Evolutionary conservation across 1,139 yeast species (phyloP), one percentile per base, ranked within the genome.

Genomic region (Debaryomycetaceae sp.): DNA sequence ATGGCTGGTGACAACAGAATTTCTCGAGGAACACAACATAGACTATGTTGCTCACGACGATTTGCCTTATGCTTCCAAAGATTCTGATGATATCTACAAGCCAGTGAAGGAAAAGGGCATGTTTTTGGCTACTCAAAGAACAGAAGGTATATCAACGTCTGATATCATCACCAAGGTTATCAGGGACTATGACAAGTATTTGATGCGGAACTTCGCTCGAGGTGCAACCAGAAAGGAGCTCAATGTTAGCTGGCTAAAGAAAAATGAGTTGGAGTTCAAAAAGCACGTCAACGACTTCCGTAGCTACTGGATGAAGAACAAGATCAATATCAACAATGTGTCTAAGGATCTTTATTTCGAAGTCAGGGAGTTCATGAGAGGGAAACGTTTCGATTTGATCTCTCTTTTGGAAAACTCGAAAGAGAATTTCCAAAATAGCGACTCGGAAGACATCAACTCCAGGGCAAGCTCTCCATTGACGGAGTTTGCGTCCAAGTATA

Each of bases 1-100:
- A 8, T 93, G 99, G 99, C 80, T 87, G 57, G 93, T 93, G 30
- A 87, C 93, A 3, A 80, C 90, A 42, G 90, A 86, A 41, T 93
- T 93, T 58, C 68, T 93, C 51, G 72, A 72, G 44, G 68, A 85
- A 57, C 97, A 93, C 67, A 72, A 83, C 45, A 89, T 93, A 53
- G 99, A 93, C 64, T 93, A 89, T 59, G 97, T 93, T 47, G 99
- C 99, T 4, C 99, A 93, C 66, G 99, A 93, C 66, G 99, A 93
- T 64, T 72, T 90, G 52, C 99, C 99, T 0, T 93, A 93, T 63
- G 97, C 89, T 1, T 84, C 95, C 27, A 81, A 81, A 13, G 96
- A 85, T 49, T 76, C 83, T 40, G 97, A 88, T 62, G 99, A 93
- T 63, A 90, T 93, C 45, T 93, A 93, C 68, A 83, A 81, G 62